A percentile compares a stretch with the other conserved stretches of the same genome.
phyloP scores from a whole-genome alignment of 345 rosid genomes.

The Noccaea caerulescens region DNA sequence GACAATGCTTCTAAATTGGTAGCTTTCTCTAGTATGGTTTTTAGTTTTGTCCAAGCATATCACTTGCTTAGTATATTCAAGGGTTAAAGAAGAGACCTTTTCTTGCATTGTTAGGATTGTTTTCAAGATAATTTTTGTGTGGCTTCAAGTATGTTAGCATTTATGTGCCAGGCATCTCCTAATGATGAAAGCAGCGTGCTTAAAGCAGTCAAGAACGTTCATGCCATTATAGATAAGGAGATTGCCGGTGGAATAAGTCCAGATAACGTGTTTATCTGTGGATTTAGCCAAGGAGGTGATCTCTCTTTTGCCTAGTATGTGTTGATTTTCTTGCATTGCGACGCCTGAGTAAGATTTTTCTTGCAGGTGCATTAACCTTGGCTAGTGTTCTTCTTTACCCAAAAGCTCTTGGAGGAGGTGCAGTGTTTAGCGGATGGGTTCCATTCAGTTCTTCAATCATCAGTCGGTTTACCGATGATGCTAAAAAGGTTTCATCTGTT shows the following conservation, averaged over 20 bases:
- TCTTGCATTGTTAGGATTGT: not conserved
- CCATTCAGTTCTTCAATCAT: conserved; percentile 66
- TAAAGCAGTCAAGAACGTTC: conserved; percentile 76
- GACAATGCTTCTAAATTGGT: conserved; percentile 3
- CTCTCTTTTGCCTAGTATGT: conserved; percentile 21
- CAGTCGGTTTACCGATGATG: conserved; percentile 55
- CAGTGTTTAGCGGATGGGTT: conserved; percentile 84
- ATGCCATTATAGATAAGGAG: conserved; percentile 75
- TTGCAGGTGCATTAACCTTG: conserved; percentile 80
- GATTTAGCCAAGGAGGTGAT: conserved; percentile 94
- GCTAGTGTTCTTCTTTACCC: conserved; percentile 80
- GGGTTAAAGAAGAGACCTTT: not conserved
- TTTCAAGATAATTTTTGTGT: not conserved
- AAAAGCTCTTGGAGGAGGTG: conserved; percentile 79
- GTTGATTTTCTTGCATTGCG: not conserved
- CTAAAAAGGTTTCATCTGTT: conserved; percentile 57
- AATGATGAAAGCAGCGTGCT: conserved; percentile 67
- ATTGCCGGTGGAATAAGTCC: conserved; percentile 65
- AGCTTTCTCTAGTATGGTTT: not conserved
- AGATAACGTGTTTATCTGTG: conserved; percentile 69
- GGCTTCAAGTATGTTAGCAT: conserved; percentile 11
- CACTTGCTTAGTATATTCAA: not conserved
- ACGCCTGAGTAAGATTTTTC: not conserved
- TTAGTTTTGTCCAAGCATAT: not conserved
- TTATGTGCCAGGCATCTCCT: conserved; percentile 58